A percentile compares a stretch with the other conserved stretches of the same genome.
Conservation (phyloP, 2,329 filamentous ascomycete genomes). For the Mycosphaerella sp. region DNA sequence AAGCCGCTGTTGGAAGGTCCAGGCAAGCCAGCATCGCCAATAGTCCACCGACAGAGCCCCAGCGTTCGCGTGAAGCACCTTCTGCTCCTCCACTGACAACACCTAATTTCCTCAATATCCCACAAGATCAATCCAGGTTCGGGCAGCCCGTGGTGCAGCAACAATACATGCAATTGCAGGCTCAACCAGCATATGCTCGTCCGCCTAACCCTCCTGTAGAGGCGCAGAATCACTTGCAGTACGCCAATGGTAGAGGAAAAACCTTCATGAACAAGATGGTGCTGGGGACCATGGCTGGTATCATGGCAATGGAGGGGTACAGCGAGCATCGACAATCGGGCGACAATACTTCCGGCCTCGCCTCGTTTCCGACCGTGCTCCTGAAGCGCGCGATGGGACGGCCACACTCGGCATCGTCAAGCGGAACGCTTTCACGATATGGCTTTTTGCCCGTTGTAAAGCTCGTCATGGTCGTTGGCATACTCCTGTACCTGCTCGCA, state of each 20-base stretch:
- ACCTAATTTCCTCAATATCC: constrained; percentile 26
- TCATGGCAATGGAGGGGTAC: constrained; percentile 86
- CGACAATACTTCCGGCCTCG: constrained; percentile 38
- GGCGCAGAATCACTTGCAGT: constrained; percentile 35
- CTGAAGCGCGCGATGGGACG: constrained; percentile 28
- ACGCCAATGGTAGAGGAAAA: constrained; percentile 34
- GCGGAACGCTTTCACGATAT: constrained; percentile 24
- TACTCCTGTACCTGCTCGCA: constrained; percentile 52
- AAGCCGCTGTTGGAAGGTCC: constrained; percentile 59
- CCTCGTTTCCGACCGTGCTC: constrained; percentile 38
- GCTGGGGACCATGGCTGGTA: constrained; percentile 82
- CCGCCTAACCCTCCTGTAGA: constrained; percentile 31
- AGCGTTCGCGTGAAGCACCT: constrained; percentile 27
- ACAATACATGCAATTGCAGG: constrained; percentile 33
- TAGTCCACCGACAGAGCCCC: constrained; percentile 20
- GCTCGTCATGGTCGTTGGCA: constrained; percentile 47
- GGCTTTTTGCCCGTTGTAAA: constrained; percentile 44
- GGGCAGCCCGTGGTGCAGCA: constrained; percentile 25
- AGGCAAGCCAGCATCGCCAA: constrained; percentile 24
- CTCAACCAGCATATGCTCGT: constrained; percentile 30
- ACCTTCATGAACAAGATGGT: constrained; percentile 68
- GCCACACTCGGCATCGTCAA: constrained; percentile 17
- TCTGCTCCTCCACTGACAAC: constrained; percentile 24
- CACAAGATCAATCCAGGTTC: constrained; percentile 24
- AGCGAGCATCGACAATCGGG: constrained; percentile 57